Evolutionary conservation across 768 basidiomycete species (phyloP).

Genomic region (Auricularia heimuer): DNA sequence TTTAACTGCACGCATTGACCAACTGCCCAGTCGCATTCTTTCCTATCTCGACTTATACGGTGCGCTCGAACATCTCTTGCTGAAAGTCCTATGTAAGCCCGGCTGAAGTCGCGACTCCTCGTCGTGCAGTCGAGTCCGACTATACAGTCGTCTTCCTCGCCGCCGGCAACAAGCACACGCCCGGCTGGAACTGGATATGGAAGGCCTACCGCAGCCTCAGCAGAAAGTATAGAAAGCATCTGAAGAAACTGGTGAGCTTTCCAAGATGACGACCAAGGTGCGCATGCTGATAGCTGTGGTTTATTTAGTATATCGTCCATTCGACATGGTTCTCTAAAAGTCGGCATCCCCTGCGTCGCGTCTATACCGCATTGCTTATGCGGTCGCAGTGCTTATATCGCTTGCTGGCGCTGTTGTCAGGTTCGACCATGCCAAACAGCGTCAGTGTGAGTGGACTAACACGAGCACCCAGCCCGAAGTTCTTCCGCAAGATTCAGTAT

Average conservation of each 20-base stretch:
- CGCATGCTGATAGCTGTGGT: neutral
- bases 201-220: slow-evolving; percentile 74
- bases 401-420: slow-evolving; percentile 82
- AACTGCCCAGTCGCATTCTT: slow-evolving; percentile 49
- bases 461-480: slow-evolving; percentile 55
- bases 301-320: slow-evolving; percentile 67
- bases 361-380: slow-evolving; percentile 8
- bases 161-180: slow-evolving; percentile 62
- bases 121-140: slow-evolving; percentile 70
- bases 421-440: slow-evolving; percentile 24
- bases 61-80: slow-evolving; percentile 21
- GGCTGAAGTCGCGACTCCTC: neutral
- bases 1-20: neutral
- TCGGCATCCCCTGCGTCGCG: slow-evolving; percentile 22
- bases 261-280: neutral
- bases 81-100: no score
- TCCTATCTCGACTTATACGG: slow-evolving; percentile 76
- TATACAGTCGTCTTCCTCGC: slow-evolving; percentile 85
- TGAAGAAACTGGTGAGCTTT: slow-evolving; percentile 57
- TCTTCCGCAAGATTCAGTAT: slow-evolving; percentile 77
- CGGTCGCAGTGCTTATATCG: slow-evolving; percentile 67
- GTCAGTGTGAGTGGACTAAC: neutral
- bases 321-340: slow-evolving; percentile 85
- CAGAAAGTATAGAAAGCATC: slow-evolving; percentile 79
- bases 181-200: slow-evolving; percentile 88